Base-by-base conservation (phyloP, 208 protist species). In the Trypanosoma melophagium region DNA sequence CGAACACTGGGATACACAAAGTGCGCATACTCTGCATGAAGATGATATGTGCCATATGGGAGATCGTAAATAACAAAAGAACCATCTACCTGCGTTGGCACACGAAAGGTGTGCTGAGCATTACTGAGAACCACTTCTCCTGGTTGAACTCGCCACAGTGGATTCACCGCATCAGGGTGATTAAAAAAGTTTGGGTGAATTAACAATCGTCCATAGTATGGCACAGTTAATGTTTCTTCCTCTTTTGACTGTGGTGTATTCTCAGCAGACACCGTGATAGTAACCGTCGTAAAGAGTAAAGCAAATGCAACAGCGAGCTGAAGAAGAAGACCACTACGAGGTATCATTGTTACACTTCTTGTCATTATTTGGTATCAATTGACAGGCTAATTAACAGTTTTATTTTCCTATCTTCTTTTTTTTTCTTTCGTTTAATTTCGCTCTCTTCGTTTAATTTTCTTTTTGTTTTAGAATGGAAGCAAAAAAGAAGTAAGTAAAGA, bases 11-110 rank as follows among this genome's bases (percentile, higher is more conserved):
- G 90, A 52, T 92, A 95, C 60, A 80, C 65, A 52, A 92, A 91
- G 72, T 95, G 62, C 63, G 84, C 76, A 72, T 86, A 95, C 40
- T 95, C 90, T 14, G 73, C 81, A 66, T 93, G 86, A 25, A 95
- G 65, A 31, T 89, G 64, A 66, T 95, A 95, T n/a, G 77, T 80
- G 42, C 90, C 90, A 69, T 86, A 90, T 2, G 90, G 87, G 12
- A 95, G 50, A 47, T 79, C 71, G 66, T 90, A 79, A 4, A 78
- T 76, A 21, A 89, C 83, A 65, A 95, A 95, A 19, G 79, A 79
- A 13, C 90, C 89, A 60, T 92, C 89, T 3, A 64, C 61, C 28
- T 83, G 65, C 7, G 85, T 80, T 19, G 86, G 79, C 7, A 91
- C 82, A 50, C 81, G 79, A 51, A 89, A 63, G 12, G 56, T 74